Evolutionary conservation across 2,329 filamentous ascomycete species (phyloP).

Genomic region (Plenodomus biglobosus): DNA sequence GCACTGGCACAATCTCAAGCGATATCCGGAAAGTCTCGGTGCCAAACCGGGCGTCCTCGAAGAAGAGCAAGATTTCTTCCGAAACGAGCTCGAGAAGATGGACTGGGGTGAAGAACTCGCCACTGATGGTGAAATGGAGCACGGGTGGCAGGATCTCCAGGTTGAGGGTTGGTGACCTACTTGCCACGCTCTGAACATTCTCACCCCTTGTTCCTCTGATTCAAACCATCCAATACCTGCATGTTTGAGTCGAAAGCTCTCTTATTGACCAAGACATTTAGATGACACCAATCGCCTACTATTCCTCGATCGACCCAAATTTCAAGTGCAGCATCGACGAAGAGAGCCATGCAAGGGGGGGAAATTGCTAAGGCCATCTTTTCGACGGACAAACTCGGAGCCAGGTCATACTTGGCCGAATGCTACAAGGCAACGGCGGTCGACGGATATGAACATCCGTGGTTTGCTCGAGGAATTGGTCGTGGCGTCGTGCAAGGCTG

Average conservation of each 20-base stretch:
- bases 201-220: constrained; percentile 1
- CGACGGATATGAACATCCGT: not conserved
- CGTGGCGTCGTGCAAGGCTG: constrained; percentile 5
- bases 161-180: constrained; percentile 34
- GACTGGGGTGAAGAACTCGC: constrained; percentile 42
- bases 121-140: constrained; percentile 28
- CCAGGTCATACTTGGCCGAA: constrained; percentile 3
- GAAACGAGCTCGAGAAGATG: constrained; percentile 54
- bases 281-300: constrained; percentile 4
- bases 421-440: not conserved
- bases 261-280: constrained; percentile 8
- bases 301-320: constrained; percentile 1
- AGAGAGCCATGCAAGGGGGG: constrained; percentile 7
- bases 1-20: constrained; percentile 88
- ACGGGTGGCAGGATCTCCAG: constrained; percentile 27
- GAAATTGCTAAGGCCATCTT: not conserved
- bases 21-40: constrained; percentile 78
- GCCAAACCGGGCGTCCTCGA: constrained; percentile 44
- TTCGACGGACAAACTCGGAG: constrained; percentile 2
- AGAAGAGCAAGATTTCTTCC: constrained; percentile 53
- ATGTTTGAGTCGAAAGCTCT: not conserved
- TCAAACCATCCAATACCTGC: not conserved
- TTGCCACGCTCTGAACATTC: no score
- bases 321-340: constrained; percentile 3
- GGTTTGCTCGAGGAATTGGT: constrained; percentile 8